A percentile compares a stretch with the other conserved stretches of the same genome.
phyloP scores from a whole-genome alignment of 2,329 filamentous ascomycete species.

The Xylaria sp. region DNA sequence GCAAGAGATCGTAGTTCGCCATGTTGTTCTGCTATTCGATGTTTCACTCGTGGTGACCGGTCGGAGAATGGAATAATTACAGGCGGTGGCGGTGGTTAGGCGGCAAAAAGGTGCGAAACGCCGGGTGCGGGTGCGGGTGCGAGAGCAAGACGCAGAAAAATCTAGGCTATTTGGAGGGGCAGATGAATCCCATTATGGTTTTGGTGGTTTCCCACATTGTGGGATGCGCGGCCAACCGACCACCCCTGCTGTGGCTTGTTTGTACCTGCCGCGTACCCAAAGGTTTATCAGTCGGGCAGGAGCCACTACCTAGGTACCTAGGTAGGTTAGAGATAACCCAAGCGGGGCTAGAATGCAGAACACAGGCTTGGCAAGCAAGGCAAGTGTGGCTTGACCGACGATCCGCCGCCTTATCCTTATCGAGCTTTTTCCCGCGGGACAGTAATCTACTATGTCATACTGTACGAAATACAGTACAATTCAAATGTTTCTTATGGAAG shows the following conservation, averaged over 20 bases:
- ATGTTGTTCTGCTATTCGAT: slow-evolving; percentile 58
- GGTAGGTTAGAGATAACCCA: no score
- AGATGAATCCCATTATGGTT: slow-evolving; percentile 34
- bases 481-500: slow-evolving; percentile 27
- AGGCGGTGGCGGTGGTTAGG: slow-evolving; percentile 13
- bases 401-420: slow-evolving; percentile 36
- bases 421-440: neutral
- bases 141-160: slow-evolving; percentile 29
- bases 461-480: slow-evolving; percentile 17
- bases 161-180: slow-evolving; percentile 38
- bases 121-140: slow-evolving; percentile 25
- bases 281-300: no score
- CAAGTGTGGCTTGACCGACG: slow-evolving; percentile 36
- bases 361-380: slow-evolving; percentile 22
- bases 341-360: no score
- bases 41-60: slow-evolving; percentile 36
- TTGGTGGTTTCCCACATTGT: slow-evolving; percentile 41
- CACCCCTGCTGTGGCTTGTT: slow-evolving; percentile 13
- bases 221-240: slow-evolving; percentile 31
- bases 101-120: slow-evolving; percentile 3
- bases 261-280: no score
- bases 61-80: slow-evolving; percentile 2
- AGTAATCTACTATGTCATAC: slow-evolving; percentile 22
- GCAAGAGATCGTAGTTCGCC: slow-evolving; percentile 82
- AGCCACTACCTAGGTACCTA: no score